A percentile compares a stretch with the other conserved stretches of the same genome.
These are phyloP conservation scores for Plasmodium inui DNA, from an alignment of 169 alveolate genomes.

Conservation along the genomic window DNA sequence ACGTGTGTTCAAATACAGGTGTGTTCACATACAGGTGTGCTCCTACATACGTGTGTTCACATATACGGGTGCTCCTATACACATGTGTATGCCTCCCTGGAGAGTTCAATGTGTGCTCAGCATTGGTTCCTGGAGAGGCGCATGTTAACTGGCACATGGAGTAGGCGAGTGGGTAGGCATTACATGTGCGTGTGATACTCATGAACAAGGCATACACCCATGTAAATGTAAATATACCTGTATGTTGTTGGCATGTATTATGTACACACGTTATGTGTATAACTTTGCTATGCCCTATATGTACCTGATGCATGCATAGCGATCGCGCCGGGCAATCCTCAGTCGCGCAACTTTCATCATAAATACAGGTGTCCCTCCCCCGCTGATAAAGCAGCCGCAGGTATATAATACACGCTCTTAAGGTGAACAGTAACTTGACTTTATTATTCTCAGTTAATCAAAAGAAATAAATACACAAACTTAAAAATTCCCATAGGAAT, in stretches of 20 bases:
- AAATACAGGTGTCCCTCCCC: neutral
- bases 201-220: neutral
- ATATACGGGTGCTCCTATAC: neutral
- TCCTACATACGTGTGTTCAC: neutral
- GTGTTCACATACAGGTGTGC: neutral
- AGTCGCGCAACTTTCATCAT: neutral
- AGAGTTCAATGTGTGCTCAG: neutral
- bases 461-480: slow-evolving; percentile 4
- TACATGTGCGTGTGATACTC: neutral
- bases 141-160: neutral
- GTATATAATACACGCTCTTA: neutral
- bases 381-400: neutral
- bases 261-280: neutral
- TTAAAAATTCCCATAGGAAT: neutral
- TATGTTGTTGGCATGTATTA: neutral
- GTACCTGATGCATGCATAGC: neutral
- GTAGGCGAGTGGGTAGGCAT: neutral
- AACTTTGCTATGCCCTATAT: neutral
- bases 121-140: neutral
- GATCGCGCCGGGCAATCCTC: neutral
- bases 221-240: neutral
- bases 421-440: neutral
- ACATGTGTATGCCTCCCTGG: neutral
- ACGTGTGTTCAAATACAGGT: neutral
- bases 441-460: neutral